Base-by-base conservation (phyloP, 805 yeast species). In the Clavispora phyllophila region DNA sequence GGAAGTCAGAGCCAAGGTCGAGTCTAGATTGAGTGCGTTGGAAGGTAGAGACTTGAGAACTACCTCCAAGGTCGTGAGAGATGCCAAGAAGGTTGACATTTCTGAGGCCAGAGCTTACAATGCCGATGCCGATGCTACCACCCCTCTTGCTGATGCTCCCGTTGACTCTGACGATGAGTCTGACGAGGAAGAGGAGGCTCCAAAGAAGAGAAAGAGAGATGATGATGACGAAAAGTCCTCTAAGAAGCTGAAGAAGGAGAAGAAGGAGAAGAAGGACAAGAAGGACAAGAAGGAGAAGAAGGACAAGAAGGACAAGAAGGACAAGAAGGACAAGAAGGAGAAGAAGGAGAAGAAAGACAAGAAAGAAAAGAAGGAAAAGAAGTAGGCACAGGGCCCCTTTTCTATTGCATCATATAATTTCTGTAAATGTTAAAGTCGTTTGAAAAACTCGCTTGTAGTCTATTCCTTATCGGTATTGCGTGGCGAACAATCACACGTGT, bases 21-120 rank as follows among this genome's bases (percentile, higher is more conserved):
- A 93, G 72, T 78, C 87, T 46, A 84, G 99, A 74, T 80, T 93
- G 57, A 87, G 96, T 64, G 87, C 90, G 47, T 76, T 93, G 55
- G 99, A 93, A 72, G 99, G 99, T 55, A 87, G 96, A 70, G 98
- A 93, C 66, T 70, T 90, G 63, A 84, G 96, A 74, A 84, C 96
- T 33, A 82, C 95, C 37, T 80, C 95, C 43, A 82, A 83, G 72
- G 81, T 87, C 53, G 81, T 79, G 47, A 86, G 84, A 65, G 87
- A 86, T 57, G 84, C 82, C 62, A 82, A 84, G 65, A 91, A 90
- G 79, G 82, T 89, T 53, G 95, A 86, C 49, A 77, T 91, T 55
- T 70, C 87, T 42, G 91, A 87, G 63, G 82, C 91, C 40, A 76
- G 84, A 65, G 86, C 91, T 44, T 93, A 93, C 72, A 93, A 91